A percentile compares a stretch with the other conserved stretches of the same genome.
Conservation (phyloP, 805 yeast genomes). For the Suhomyces kilbournensis region DNA sequence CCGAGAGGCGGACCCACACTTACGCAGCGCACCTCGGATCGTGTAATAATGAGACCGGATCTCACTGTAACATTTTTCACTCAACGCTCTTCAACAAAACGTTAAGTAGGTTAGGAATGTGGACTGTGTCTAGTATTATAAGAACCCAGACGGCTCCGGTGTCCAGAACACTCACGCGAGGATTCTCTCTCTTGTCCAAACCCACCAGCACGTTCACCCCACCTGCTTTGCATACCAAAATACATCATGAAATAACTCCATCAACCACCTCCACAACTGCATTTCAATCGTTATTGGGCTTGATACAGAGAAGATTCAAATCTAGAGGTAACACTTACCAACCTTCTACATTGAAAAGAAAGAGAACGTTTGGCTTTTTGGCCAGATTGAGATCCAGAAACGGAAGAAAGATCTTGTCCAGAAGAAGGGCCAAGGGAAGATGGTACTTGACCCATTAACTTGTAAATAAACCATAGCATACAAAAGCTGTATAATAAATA, state of each 20-base stretch:
- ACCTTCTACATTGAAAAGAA: constrained; percentile 87
- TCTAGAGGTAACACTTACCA: constrained; percentile 93
- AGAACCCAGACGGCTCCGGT: constrained; percentile 5
- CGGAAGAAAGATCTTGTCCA: constrained; percentile 74
- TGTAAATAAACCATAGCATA: constrained; percentile 3
- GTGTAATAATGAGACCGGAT: not conserved
- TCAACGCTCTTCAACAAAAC: not conserved
- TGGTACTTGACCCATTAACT: constrained; percentile 81
- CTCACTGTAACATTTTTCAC: not conserved
- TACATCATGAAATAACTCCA: constrained; percentile 5
- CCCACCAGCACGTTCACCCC: constrained; percentile 8
- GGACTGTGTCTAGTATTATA: constrained; percentile 3
- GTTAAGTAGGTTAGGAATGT: constrained; percentile 2
- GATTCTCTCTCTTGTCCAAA: constrained; percentile 11
- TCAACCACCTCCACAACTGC: constrained; percentile 10
- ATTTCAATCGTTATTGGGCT: constrained; percentile 29
- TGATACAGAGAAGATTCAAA: constrained; percentile 67
- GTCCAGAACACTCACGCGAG: constrained; percentile 6
- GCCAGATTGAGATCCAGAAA: constrained; percentile 72
- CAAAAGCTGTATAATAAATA: not conserved
- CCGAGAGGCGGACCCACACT: not conserved
- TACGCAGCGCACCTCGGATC: not conserved
- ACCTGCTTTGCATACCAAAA: not conserved
- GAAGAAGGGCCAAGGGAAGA: constrained; percentile 85
- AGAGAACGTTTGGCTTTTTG: constrained; percentile 85